These are phyloP conservation scores for Toxicodendron radicans DNA, from an alignment of 345 rosid genomes.

Conservation along the genomic window DNA sequence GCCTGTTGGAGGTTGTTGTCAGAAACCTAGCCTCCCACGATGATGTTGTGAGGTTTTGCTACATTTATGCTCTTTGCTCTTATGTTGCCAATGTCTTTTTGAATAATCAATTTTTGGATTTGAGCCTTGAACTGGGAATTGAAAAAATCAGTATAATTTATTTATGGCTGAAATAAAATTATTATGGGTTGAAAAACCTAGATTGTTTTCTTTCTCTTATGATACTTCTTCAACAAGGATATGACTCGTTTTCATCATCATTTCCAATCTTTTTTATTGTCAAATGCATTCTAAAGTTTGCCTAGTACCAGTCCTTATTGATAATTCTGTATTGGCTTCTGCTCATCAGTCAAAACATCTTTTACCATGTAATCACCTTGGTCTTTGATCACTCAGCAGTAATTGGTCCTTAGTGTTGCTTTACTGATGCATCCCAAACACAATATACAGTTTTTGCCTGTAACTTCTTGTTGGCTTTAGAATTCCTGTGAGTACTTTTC, in stretches of 20 bases:
- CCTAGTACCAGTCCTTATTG: background rate
- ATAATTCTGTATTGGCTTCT: background rate
- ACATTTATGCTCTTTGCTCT: slow-evolving; percentile 16
- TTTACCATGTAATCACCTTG: background rate
- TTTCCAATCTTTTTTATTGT: background rate
- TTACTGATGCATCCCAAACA: background rate
- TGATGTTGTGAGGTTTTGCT: slow-evolving; percentile 69
- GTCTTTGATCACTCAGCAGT: background rate
- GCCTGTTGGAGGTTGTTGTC: slow-evolving; percentile 67
- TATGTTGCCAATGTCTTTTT: slow-evolving; percentile 4
- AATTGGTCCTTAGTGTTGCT: background rate
- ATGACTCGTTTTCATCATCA: background rate
- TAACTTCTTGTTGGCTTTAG: background rate
- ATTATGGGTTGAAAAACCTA: background rate
- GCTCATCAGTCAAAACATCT: background rate
- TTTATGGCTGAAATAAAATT: background rate
- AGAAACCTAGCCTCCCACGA: slow-evolving; percentile 74
- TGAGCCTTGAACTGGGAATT: background rate
- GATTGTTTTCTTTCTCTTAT: background rate
- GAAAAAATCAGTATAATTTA: background rate
- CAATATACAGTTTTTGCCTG: background rate
- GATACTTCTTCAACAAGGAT: background rate
- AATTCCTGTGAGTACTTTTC: background rate
- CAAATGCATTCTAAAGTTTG: background rate
- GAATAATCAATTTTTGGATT: background rate